Percentiles rank a stretch among this genome's conserved stretches.
Evolutionary conservation across 371 early-diverging fungal genomes (phyloP).

Genomic region (Rhizopus stolonifer): DNA sequence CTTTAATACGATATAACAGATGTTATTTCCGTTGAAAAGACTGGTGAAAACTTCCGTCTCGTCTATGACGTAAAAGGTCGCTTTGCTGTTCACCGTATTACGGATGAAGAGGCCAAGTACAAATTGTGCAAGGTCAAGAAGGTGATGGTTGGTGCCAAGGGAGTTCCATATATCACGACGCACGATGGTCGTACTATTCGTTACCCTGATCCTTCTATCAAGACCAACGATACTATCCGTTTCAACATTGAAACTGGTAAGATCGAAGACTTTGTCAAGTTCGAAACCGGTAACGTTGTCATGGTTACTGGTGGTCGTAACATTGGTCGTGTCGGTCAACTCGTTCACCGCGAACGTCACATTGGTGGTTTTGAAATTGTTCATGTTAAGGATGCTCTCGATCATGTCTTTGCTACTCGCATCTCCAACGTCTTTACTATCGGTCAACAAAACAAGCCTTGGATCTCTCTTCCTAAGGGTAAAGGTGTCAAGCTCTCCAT

Average conservation of each 20-base stretch:
- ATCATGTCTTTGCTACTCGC: constrained; percentile 90
- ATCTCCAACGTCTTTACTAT: constrained; percentile 93
- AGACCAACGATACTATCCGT: constrained; percentile 99
- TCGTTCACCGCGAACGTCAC: constrained; percentile 97
- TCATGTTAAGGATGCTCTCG: constrained; percentile 90
- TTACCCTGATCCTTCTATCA: constrained; percentile 99
- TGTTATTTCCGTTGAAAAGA: constrained; percentile 98
- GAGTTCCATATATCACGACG: constrained; percentile 96
- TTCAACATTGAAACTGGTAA: constrained; percentile 94
- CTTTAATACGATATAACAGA: constrained; percentile 48
- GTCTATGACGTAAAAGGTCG: constrained; percentile 99
- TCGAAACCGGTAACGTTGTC: constrained; percentile 95
- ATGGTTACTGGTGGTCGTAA: constrained; percentile 99
- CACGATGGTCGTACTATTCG: constrained; percentile 99
- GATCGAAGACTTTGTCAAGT: constrained; percentile 93
- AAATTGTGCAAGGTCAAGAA: constrained; percentile 98
- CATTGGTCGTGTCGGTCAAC: constrained; percentile 99
- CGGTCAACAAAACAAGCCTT: constrained; percentile 72
- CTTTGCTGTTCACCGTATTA: constrained; percentile 99
- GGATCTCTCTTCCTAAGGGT: constrained; percentile 96
- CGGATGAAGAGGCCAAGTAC: constrained; percentile 97
- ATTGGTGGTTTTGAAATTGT: constrained; percentile 97
- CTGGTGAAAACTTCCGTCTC: constrained; percentile 99
- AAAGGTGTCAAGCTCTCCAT: constrained; percentile 98
- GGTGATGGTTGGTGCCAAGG: constrained; percentile 90